Evolutionary conservation across 495 filamentous ascomycete species (phyloP), one percentile per base, ranked within the genome.

Genomic region (Penicillium manginii): DNA sequence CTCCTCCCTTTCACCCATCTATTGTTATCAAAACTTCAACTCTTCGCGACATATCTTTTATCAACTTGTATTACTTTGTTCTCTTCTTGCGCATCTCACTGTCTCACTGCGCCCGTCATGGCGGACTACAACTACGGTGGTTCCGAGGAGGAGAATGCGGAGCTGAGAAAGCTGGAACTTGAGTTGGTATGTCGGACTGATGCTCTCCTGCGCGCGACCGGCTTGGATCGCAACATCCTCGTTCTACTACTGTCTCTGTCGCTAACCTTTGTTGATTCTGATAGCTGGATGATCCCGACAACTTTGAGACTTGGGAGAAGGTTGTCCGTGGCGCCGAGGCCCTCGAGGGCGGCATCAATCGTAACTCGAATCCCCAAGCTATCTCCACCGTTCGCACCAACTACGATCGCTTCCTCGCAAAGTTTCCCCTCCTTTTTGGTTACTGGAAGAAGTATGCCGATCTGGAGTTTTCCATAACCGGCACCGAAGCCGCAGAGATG

Each of bases 401-500:
- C 52, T 98, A 96, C 73, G 96, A 99, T 71, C 85, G 89, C 9
- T 93, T 99, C 68, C 86, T 99, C 9, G 88, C 91, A 53, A 97
- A 96, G 69, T 99, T 97, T 66, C 94, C 94, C 1, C 81, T 98
- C 22, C 84, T 98, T 2, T 99, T 97, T 70, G 94, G 93, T 42
- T 99, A 97, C 75, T 99, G 94, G 94, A 97, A 97, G 79, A 98
- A 96, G 73, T 98, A 99, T 86, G 94, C 94, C 63, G 94, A 98
- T 69, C 76, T 96, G 22, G 94, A 99, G 68, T 99, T 99, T 74
- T 90, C 90, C 15, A 96, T 98, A 61, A 91, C 91, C 5, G 94
- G 94, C 23, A 96, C 96, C 1, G 94, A 99, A 77, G 92, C 96
- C 29, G 96, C 94, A 55, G 94, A 99, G 70, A 94, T 98, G 91